Evolutionary conservation across 306 rosid genomes (phyloP), one percentile per base, ranked within the genome.

Genomic region (Inga oerstediana): DNA sequence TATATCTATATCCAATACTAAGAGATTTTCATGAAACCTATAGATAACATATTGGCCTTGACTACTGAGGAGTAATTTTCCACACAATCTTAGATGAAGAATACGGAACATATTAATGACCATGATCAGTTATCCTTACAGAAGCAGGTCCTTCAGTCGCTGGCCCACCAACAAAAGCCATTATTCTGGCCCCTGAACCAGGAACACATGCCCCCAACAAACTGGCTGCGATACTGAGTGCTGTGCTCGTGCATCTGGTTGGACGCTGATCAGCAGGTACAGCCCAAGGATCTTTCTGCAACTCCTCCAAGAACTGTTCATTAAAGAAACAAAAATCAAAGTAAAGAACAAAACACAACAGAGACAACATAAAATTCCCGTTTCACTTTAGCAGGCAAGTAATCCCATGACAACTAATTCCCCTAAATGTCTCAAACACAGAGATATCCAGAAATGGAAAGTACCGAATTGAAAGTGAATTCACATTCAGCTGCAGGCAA

Each of bases 141-240:
- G 99, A 88, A 64, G 94, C 99, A 35, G 92, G 91, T 69, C 98
- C 99, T 89, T 96, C 98, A 1, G 98, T 96, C 2, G 99, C 91
- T 0, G 99, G 99, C 76, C 99, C 99, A 5, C 99, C 99, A 73
- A 92, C 89, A 75, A 96, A 96, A 0, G 99, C 98, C 93, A 96
- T 90, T 61, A 94, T 96, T 75, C 99, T 91, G 5, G 98, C 99
- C 0, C 95, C 97, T 2, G 97, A 89, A 61, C 99, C 99, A 24
- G 99, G 99, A 76, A 96, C 98, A 56, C 99, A 96, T 0, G 93
- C 97, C 84, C 99, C 99, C 78, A 96, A 84, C 92, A 96, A 89
- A 89, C 97, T 88, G 64, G 97, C 98, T 0, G 97, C 99, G 56
- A 96, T 79, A 73, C 92, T 89, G 69, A 96, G 79, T 0, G 98